These are phyloP conservation scores for Haplosporangium gracile DNA, from an alignment of 192 early-diverging fungal species.

Conservation along the genomic window DNA sequence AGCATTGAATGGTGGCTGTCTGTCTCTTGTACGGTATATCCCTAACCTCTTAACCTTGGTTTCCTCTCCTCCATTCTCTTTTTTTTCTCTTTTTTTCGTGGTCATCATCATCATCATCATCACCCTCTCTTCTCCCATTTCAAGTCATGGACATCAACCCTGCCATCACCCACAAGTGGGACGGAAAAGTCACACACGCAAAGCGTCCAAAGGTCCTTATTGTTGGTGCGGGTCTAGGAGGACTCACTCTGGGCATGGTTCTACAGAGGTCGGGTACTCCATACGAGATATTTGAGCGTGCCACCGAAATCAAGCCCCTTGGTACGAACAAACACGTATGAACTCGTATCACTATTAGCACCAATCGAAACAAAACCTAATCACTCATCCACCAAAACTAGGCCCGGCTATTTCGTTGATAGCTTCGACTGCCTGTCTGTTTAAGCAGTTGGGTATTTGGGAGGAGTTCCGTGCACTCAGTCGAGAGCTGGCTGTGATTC, in stretches of 20 bases:
- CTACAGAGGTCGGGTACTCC: not conserved
- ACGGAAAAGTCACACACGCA: not conserved
- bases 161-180: not conserved
- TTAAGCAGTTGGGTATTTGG: not conserved
- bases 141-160: not conserved
- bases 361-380: too few relatives aligned
- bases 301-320: not conserved
- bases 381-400: not conserved
- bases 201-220: not conserved
- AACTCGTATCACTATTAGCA: too few relatives aligned
- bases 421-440: not conserved
- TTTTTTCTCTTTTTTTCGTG: not conserved
- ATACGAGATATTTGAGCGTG: not conserved
- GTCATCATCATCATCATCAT: not conserved
- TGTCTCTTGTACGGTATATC: too few relatives aligned
- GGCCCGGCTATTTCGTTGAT: not conserved
- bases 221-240: not conserved
- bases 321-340: not conserved
- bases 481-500: not conserved
- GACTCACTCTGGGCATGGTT: not conserved
- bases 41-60: too few relatives aligned
- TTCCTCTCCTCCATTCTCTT: too few relatives aligned
- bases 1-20: too few relatives aligned
- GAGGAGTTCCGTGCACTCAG: not conserved
- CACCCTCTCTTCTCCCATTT: not conserved